These are phyloP conservation scores for Calonectria montana DNA, from an alignment of 2,329 filamentous ascomycete species.

Conservation along the genomic window DNA sequence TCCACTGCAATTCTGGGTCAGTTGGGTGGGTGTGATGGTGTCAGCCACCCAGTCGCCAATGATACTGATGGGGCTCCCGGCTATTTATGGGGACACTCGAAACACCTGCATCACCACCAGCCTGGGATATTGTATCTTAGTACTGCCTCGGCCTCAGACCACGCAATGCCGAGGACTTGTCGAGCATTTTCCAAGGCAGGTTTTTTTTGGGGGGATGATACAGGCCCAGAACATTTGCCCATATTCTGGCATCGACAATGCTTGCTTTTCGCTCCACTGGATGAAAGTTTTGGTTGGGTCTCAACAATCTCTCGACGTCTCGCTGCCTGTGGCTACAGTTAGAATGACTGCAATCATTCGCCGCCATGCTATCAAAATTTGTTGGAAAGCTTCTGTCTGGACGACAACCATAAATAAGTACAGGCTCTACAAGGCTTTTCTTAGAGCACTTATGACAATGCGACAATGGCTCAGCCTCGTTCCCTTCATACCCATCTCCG, in stretches of 20 bases:
- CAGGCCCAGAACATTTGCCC: neutral
- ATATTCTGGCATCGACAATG: neutral
- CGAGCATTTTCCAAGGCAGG: no score
- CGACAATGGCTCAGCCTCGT: slow-evolving; percentile 25
- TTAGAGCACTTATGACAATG: neutral
- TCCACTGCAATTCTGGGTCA: neutral
- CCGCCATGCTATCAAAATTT: slow-evolving; percentile 10
- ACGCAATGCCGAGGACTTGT: neutral
- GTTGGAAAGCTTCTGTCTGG: slow-evolving; percentile 6
- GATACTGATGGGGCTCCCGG: slow-evolving; percentile 9
- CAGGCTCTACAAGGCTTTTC: neutral
- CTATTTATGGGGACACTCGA: slow-evolving; percentile 31
- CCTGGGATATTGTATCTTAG: neutral
- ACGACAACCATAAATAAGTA: neutral
- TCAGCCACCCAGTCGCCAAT: neutral
- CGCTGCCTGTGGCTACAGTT: neutral
- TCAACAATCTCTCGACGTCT: neutral
- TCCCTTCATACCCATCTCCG: slow-evolving; percentile 52
- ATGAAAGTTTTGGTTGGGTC: neutral
- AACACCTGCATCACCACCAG: neutral
- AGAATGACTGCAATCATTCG: slow-evolving; percentile 28
- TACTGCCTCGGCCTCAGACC: neutral
- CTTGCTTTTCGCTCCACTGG: neutral
- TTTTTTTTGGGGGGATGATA: neutral
- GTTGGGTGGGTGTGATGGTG: neutral